Evolutionary conservation across 345 rosid genomes (phyloP).

Genomic region (Eucalyptus cloeziana): DNA sequence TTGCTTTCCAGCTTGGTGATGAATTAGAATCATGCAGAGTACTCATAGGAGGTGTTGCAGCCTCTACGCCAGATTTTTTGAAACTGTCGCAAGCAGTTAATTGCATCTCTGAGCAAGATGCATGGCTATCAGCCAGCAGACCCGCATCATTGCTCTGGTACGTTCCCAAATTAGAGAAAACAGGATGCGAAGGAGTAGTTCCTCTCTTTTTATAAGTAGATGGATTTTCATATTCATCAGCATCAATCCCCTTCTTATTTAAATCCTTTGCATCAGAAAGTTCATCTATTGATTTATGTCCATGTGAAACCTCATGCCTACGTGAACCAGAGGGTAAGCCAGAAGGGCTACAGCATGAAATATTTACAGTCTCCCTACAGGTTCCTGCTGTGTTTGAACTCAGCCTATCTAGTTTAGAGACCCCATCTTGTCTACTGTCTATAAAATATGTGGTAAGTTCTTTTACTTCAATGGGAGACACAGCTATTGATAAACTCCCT

Average conservation of each 20-base stretch:
- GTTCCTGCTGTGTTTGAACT: constrained; percentile 8
- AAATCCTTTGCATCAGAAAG: constrained; percentile 11
- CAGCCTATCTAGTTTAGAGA: constrained; percentile 16
- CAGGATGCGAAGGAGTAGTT: constrained; percentile 13
- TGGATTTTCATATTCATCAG: constrained; percentile 2
- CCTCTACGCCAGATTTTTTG: constrained; percentile 2
- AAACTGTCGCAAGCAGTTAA: constrained; percentile 1
- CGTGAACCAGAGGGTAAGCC: background rate
- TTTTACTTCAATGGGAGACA: constrained; percentile 5
- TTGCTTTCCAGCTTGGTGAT: constrained; percentile 4
- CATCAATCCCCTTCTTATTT: constrained; percentile 1
- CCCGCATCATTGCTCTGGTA: constrained; percentile 3
- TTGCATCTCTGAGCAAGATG: constrained; percentile 6
- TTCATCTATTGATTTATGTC: constrained; percentile 6
- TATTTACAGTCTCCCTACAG: constrained; percentile 11
- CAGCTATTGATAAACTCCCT: constrained; percentile 3
- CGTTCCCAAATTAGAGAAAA: constrained; percentile 7
- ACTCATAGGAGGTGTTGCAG: constrained; percentile 4
- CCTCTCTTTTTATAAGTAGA: constrained; percentile 15
- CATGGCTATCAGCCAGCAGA: constrained; percentile 5
- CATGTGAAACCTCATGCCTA: background rate
- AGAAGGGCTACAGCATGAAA: constrained; percentile 2
- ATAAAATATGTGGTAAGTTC: constrained; percentile 3
- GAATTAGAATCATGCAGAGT: constrained; percentile 1
- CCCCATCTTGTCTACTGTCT: background rate